A percentile compares a stretch with the other conserved stretches of the same genome.
phyloP scores from a whole-genome alignment of 1,284 basidiomycete genomes.

The Dichomitus squalens region DNA sequence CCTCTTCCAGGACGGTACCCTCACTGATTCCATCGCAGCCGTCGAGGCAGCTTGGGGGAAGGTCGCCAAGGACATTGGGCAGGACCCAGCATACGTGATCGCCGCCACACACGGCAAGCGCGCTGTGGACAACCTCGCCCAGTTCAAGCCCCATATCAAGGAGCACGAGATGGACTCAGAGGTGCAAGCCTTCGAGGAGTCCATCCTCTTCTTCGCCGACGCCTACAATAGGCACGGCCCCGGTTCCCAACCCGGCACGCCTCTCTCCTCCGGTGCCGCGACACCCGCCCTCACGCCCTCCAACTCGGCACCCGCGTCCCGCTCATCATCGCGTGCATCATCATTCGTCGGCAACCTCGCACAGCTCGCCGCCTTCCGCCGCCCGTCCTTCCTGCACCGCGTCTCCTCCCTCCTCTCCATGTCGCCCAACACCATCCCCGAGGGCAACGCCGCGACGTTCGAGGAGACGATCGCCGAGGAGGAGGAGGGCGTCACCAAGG shows the following conservation, averaged over 20 bases:
- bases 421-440: conserved; percentile 38
- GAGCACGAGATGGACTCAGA: conserved; percentile 68
- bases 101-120: conserved; percentile 78
- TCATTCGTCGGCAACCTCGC: conserved; percentile 39
- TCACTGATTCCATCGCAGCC: conserved; percentile 76
- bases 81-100: conserved; percentile 66
- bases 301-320: conserved; percentile 45
- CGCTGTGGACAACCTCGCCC: conserved; percentile 52
- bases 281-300: conserved; percentile 36
- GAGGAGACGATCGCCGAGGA: conserved; percentile 44
- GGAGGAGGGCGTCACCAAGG: conserved; percentile 37
- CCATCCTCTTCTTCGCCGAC: conserved; percentile 75
- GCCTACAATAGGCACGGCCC: conserved; percentile 54
- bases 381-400: conserved; percentile 53
- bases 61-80: conserved; percentile 70
- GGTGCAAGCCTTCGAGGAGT: conserved; percentile 69
- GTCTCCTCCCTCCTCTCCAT: conserved; percentile 51
- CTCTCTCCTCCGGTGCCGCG: conserved; percentile 25
- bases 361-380: conserved; percentile 36
- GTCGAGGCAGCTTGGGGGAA: conserved; percentile 82
- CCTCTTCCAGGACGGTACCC: conserved; percentile 59
- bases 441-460: conserved; percentile 38
- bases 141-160: conserved; percentile 44
- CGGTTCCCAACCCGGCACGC: conserved; percentile 36
- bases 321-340: conserved; percentile 39